A percentile compares a stretch with the other conserved stretches of the same genome.
Conservation (phyloP, 177 flowering plant genomes). For the Vitis hybrid region DNA sequence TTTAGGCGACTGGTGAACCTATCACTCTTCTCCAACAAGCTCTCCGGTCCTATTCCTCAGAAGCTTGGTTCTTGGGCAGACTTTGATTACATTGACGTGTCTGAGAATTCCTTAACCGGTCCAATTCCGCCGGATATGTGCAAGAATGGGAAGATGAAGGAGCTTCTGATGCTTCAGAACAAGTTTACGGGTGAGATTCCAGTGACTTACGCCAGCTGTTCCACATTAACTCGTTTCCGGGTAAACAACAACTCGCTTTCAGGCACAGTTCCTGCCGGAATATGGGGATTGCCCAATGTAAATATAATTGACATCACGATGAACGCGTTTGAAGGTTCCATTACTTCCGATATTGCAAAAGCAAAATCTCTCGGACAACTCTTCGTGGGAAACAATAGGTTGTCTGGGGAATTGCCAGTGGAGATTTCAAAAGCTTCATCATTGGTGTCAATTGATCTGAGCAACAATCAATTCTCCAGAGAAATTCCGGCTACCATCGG, state of each 20-base stretch:
- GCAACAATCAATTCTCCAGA: slow-evolving; percentile 44
- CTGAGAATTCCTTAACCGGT: slow-evolving; percentile 60
- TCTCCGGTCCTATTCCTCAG: slow-evolving; percentile 56
- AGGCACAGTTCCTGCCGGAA: slow-evolving; percentile 50
- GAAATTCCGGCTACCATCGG: slow-evolving; percentile 47
- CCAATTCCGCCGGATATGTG: slow-evolving; percentile 72
- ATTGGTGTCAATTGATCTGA: slow-evolving; percentile 35
- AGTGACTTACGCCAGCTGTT: slow-evolving; percentile 45
- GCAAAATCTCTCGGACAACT: slow-evolving; percentile 38
- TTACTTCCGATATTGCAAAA: slow-evolving; percentile 36
- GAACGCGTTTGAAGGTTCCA: slow-evolving; percentile 50
- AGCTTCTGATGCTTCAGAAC: slow-evolving; percentile 54
- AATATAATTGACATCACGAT: slow-evolving; percentile 41
- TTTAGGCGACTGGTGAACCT: slow-evolving; percentile 52
- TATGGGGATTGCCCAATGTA: slow-evolving; percentile 57
- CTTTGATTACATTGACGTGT: slow-evolving; percentile 56
- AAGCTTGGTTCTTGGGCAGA: slow-evolving; percentile 62
- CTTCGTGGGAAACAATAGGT: slow-evolving; percentile 29
- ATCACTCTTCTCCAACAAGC: slow-evolving; percentile 47
- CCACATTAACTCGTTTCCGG: slow-evolving; percentile 43
- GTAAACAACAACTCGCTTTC: slow-evolving; percentile 57
- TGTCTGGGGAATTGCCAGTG: slow-evolving; percentile 47
- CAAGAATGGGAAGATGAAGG: slow-evolving; percentile 52
- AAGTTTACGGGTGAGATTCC: slow-evolving; percentile 58
- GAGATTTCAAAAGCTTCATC: slow-evolving; percentile 43